Base-by-base conservation (phyloP, 768 basidiomycete species). In the Tulasnella sp. region DNA sequence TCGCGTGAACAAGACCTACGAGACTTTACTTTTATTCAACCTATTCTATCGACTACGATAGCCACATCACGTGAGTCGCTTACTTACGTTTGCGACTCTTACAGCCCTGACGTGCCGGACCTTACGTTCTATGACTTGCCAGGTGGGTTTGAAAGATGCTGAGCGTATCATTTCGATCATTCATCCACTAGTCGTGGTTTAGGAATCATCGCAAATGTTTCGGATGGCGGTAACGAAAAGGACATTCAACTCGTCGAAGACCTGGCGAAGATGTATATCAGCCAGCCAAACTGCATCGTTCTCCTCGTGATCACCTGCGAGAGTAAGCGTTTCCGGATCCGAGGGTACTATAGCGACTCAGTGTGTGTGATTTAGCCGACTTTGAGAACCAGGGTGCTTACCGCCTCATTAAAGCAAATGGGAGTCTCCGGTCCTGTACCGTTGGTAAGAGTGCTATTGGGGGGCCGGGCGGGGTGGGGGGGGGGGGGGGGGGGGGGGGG, bases 301-400 rank as follows among this genome's bases (percentile, higher is more conserved):
- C 78, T 79, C 7, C 79, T 79, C 20, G 77, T 76, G n/a, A 67
- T 79, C 20, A 67, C 79, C 23, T 79, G 79, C 42, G 79, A 79
- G 55, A 79, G 79, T 79, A 20, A 70, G 77, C 23, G 67, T 18
- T 39, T 10, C 46, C 13, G 5, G 35, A 2, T 35, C 35, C 35
- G 35, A n/a, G n/a, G n/a, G n/a, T n/a, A n/a, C 35, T 5, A 2
- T 35, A 35, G n/a, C 35, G 35, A 35, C 35, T 35, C 35, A 35
- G 2, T 35, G 35, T 35, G 35, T 35, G 35, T 5, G 35, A 35
- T n/a, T 23, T 23, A 94, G 93, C 92, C 75, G 92, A 94, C 80
- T 92, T 92, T 29, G 91, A 93, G 80, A 94, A 92, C 61, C 92
- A 94, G 82, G 91, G 90, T 0, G 92, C 92, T 0, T 89, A 91